Base-by-base conservation (phyloP, 345 rosid genomes). In the Dipteronia dyeriana region DNA sequence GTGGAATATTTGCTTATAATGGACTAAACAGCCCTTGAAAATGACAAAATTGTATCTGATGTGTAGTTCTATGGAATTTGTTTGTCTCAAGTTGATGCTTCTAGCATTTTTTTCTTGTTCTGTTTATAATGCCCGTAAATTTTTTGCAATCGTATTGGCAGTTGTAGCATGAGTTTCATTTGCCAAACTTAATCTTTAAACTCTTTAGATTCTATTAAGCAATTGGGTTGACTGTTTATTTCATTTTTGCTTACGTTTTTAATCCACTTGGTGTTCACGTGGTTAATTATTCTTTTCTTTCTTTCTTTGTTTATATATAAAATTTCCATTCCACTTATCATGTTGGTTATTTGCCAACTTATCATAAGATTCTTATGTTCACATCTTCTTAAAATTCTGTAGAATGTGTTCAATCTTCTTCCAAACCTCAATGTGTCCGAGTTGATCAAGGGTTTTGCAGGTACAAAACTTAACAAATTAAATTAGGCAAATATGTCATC, bases 381-480 rank as follows among this genome's bases (percentile, higher is more conserved):
- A 23, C 47, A n/a, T 61, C 2, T 63, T 60, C 63, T 31, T 45
- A 20, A 20, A 76, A 71, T 75, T 43, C 23, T 25, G 12, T 65
- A 93, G 91, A 88, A 89, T 79, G 90, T 87, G 66, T 87, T 89
- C 82, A 89, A 87, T 86, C 83, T 85, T 9, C 85, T 89, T 22
- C 92, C 92, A n/a, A 87, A 89, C 80, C 91, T 93, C 68, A 93
- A 93, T 43, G 93, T 90, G 20, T 71, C 80, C 29, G 97, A 93
- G 79, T 77, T 91, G 86, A 85, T 91, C 72, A 93, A 91, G 84
- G 86, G 94, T 69, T 89, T 89, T 78, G 85, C 89, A 74, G 92
- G 92, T 84, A 79, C 67, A 26, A 8, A 39, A 77, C 45, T 38
- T 20, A 29, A 75, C 17, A 64, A 20, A 2, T 59, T 59, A 9